Conservation (phyloP, 2,329 filamentous ascomycete genomes). For the Fonsecaea monophora region DNA sequence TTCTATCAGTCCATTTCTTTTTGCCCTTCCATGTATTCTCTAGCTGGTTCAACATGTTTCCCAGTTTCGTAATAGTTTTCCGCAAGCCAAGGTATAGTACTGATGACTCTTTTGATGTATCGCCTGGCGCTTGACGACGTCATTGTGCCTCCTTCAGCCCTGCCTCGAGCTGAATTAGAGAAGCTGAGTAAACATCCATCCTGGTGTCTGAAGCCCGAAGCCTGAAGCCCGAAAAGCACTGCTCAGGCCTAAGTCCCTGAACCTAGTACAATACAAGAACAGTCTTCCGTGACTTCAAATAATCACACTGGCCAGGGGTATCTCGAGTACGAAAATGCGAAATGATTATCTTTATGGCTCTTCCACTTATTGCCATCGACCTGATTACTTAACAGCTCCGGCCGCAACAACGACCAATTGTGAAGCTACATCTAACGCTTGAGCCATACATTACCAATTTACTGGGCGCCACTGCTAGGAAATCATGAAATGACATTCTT, state of each 20-base stretch:
- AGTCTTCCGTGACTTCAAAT: not conserved
- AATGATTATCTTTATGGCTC: not conserved
- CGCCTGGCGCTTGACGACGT: not conserved
- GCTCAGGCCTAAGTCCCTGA: not conserved
- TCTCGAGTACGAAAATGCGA: conserved; percentile 8
- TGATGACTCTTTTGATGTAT: not conserved
- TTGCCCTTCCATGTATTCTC: not conserved
- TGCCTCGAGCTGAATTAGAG: not conserved
- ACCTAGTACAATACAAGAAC: not conserved
- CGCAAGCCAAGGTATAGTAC: not conserved
- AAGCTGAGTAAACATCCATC: not conserved
- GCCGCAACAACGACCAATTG: not conserved
- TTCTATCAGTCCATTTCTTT: not conserved
- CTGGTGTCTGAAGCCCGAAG: not conserved
- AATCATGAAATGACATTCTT: not conserved
- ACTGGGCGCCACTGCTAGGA: not conserved
- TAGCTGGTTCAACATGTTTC: not conserved
- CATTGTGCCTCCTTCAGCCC: not conserved
- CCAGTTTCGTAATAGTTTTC: not conserved
- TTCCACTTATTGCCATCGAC: not conserved
- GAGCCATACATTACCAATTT: not conserved
- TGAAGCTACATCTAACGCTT: not conserved
- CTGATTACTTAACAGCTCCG: conserved; percentile 6
- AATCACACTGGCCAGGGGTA: not conserved
- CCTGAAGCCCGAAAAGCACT: not conserved